A percentile compares a stretch with the other conserved stretches of the same genome.
Evolutionary conservation across 1,139 yeast species (phyloP).

Genomic region (Meyerozyma athensensis): DNA sequence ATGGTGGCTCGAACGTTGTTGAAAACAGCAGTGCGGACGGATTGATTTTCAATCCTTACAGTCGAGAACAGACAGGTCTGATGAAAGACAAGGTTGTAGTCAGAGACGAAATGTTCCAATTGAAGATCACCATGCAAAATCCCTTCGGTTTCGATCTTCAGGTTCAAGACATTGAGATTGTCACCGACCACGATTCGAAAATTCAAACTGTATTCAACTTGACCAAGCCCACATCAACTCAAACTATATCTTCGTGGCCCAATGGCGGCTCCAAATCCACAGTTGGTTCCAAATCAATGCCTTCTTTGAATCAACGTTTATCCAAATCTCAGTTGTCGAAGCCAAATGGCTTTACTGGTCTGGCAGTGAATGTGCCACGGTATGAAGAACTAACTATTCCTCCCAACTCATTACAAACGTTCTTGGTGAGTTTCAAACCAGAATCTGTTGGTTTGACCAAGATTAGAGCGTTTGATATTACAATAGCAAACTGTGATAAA

Average conservation of each 20-base stretch:
- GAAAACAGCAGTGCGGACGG: constrained; percentile 9
- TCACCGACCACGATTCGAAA: constrained; percentile 24
- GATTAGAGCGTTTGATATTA: constrained; percentile 29
- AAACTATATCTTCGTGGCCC: not conserved
- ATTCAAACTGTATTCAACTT: constrained; percentile 25
- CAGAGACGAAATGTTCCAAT: constrained; percentile 51
- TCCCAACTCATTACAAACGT: constrained; percentile 27
- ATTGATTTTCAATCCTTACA: constrained; percentile 34
- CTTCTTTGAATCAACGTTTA: not conserved
- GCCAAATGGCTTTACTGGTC: not conserved
- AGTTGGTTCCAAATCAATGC: not conserved
- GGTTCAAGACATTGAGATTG: constrained; percentile 48
- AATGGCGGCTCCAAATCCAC: not conserved
- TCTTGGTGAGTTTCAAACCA: constrained; percentile 34
- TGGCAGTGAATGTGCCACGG: constrained; percentile 2
- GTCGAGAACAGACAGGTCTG: constrained; percentile 9
- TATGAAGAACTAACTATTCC: constrained; percentile 15
- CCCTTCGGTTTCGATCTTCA: constrained; percentile 77
- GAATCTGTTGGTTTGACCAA: constrained; percentile 25
- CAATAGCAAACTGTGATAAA: constrained; percentile 24
- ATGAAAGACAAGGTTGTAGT: constrained; percentile 39
- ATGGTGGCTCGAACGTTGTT: constrained; percentile 10
- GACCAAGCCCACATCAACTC: constrained; percentile 9
- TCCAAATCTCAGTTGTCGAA: not conserved
- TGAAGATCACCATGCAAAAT: constrained; percentile 62